Evolutionary conservation across 2,329 filamentous ascomycete genomes (phyloP), one percentile per base, ranked within the genome.

Genomic region (Phaeosphaeriaceae sp.): DNA sequence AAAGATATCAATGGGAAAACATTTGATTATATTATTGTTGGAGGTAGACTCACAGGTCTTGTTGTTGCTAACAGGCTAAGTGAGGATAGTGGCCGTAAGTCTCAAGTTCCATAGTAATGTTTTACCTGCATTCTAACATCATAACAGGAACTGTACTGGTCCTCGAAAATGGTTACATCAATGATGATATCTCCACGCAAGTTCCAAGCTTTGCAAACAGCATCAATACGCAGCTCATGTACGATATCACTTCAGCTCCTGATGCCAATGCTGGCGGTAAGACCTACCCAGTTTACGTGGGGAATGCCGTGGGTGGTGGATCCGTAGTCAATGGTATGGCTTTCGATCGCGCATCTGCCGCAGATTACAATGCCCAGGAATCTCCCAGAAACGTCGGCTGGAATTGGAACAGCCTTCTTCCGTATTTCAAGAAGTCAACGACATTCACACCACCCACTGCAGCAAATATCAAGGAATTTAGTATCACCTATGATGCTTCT

Each of bases 381-480:
- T 67, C 74, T 23, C 67, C 87, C 8, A 84, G 84, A 0, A 87
- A 86, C 56, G 47, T 56, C 1, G 84, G 82, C 2, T 72, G 68
- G 68, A 61, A 58, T 12, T 72, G 66, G 64, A 46, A 64, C 28
- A 57, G 52, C n/a, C 52, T 72, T 17, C 44, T 61, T 8, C 42
- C 47, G 7, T 72, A 71, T 41, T 71, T 71, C 50, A 68, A 64
- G 35, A 72, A 71, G 48, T 62, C 60, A 0, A 60, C 62, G 3
- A 66, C 58, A 0, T 67, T 66, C 40, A 63, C 58, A 13, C 61
- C 62, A 2, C 61, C 60, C 3, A 33, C 42, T 0, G 33, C 30
- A 5, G 42, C 32, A 12, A 50, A 58, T 9, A 34, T 54, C 2
- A 39, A 61, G 30, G 42, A 56, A 12, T 68, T 61, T n/a, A 56